Evolutionary conservation across 2,329 filamentous ascomycete genomes (phyloP).

Genomic region (Leptoxyphium fumago): DNA sequence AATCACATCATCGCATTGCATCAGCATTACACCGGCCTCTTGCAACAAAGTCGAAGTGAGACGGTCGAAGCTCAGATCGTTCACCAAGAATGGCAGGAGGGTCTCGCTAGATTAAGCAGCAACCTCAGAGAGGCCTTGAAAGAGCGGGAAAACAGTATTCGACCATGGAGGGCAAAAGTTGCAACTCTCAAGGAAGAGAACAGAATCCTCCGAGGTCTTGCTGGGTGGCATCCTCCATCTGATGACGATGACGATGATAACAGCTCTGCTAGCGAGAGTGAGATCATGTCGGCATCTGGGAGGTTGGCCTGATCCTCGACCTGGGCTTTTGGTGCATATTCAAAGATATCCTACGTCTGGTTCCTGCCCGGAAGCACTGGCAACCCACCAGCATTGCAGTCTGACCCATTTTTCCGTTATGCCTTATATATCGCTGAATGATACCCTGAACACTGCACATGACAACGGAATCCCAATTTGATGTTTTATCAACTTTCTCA

Average conservation of each 20-base stretch:
- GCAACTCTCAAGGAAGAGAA: constrained; percentile 34
- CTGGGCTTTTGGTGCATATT: no score
- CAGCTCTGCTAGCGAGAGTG: constrained; percentile 3
- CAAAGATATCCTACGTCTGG: no score
- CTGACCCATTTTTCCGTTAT: no score
- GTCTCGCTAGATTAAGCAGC: constrained; percentile 28
- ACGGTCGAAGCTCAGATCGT: constrained; percentile 32
- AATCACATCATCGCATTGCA: constrained; percentile 30
- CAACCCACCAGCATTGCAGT: no score
- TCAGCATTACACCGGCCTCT: constrained; percentile 32
- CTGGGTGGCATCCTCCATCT: constrained; percentile 29
- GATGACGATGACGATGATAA: constrained; percentile 28
- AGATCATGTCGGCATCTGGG: no score
- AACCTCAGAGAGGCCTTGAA: constrained; percentile 26
- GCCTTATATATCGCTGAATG: no score
- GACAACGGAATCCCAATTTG: no score
- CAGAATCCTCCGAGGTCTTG: constrained; percentile 28
- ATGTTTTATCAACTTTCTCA: no score
- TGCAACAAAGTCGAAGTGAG: constrained; percentile 28
- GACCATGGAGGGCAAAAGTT: constrained; percentile 24
- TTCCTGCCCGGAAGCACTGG: no score
- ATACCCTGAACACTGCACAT: no score
- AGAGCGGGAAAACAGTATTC: constrained; percentile 22
- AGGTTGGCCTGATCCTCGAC: no score
- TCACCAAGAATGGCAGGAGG: constrained; percentile 35